Conservation (phyloP, 805 yeast genomes). For the Myxozyma nipponensis region DNA sequence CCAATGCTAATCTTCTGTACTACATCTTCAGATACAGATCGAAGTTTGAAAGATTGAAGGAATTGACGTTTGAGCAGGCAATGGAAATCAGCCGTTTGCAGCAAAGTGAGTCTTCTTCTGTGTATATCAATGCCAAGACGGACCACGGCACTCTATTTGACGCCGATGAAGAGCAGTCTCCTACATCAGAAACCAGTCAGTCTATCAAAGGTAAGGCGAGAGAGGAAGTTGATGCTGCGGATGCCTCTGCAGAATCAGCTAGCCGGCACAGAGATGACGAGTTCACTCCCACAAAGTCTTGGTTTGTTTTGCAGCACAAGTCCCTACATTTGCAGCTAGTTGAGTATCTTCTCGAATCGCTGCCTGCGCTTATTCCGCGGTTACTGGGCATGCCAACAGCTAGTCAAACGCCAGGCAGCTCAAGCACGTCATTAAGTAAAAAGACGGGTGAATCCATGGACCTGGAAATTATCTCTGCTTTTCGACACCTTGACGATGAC, state of each 20-base stretch:
- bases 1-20: conserved; percentile 32
- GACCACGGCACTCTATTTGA: conserved; percentile 16
- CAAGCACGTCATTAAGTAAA: conserved; percentile 1
- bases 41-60: conserved; percentile 23
- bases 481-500: conserved; percentile 24
- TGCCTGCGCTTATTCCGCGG: conserved; percentile 18
- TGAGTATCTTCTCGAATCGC: conserved; percentile 9
- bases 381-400: conserved; percentile 1
- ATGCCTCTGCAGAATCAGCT: not conserved
- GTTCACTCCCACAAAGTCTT: conserved; percentile 52
- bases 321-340: conserved; percentile 8
- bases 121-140: conserved; percentile 9
- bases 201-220: conserved; percentile 24
- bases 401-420: conserved; percentile 2
- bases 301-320: conserved; percentile 31
- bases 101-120: conserved; percentile 2
- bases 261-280: conserved; percentile 31
- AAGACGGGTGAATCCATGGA: conserved; percentile 3
- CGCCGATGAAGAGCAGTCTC: not conserved
- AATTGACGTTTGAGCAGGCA: conserved; percentile 15
- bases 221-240: not conserved
- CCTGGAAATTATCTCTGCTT: conserved; percentile 15
- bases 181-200: not conserved
- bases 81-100: conserved; percentile 20
- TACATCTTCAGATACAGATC: conserved; percentile 30